Percentiles rank a stretch among this genome's conserved stretches.
Evolutionary conservation across 345 rosid genomes (phyloP).

Genomic region (Aethionema arabicum): DNA sequence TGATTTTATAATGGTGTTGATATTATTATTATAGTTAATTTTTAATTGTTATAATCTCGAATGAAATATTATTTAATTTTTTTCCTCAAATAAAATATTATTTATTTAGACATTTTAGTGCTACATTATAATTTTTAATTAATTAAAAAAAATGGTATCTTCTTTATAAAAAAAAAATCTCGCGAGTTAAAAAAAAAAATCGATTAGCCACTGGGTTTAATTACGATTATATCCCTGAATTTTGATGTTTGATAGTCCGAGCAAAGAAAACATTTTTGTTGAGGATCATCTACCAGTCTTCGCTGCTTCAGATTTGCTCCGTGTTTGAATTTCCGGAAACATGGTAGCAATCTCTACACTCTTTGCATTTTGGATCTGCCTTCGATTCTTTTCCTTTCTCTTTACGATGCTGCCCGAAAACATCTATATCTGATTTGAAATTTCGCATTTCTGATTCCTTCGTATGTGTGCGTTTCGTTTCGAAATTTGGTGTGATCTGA

Average conservation of each 20-base stretch:
- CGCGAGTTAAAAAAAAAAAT: too few relatives aligned
- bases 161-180: too few relatives aligned
- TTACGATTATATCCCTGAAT: conserved; percentile 10
- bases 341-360: conserved; percentile 25
- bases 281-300: conserved; percentile 27
- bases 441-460: background rate
- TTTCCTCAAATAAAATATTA: too few relatives aligned
- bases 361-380: conserved; percentile 13
- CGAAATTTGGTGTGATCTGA: conserved; percentile 7
- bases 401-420: background rate
- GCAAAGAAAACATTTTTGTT: conserved; percentile 1
- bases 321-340: conserved; percentile 11
- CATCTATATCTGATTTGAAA: conserved; percentile 18
- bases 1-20: too few relatives aligned
- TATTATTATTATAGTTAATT: too few relatives aligned
- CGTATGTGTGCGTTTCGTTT: background rate
- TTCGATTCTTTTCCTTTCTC: conserved; percentile 16
- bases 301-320: conserved; percentile 16
- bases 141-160: too few relatives aligned
- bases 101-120: too few relatives aligned
- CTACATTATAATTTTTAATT: too few relatives aligned
- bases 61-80: too few relatives aligned
- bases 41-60: too few relatives aligned
- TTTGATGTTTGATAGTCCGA: conserved; percentile 3
- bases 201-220: background rate